Base-by-base conservation (phyloP, 2,329 filamentous ascomycete species). In the Teratosphaeria viscida region DNA sequence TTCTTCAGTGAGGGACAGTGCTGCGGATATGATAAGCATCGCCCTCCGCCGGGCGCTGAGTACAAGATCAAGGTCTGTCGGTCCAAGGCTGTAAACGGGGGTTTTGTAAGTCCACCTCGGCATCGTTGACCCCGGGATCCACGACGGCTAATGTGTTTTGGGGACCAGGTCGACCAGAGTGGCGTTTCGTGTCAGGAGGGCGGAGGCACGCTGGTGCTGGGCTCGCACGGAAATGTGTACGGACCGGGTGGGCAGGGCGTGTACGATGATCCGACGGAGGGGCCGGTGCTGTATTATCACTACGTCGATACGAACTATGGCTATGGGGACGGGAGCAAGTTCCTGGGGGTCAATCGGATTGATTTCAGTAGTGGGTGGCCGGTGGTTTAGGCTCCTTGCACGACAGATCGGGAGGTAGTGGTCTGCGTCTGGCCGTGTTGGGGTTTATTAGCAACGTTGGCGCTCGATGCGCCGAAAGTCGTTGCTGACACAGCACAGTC, bases 41-140 rank as follows among this genome's bases (percentile, higher is more conserved):
- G 69, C 59, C 83, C 85, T 0, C 78, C 82, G 0, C 55, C 75
- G 0, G 85, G 85, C 3, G 73, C 75, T n/a, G 85, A 87, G 71
- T 88, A 88, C 71, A 82, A 81, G 68, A 84, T 88, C 68, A 81
- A 80, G 66, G 83, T 86, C 29, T 88, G 85, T 73, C 75, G 84
- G n/a, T 82, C 80, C 3, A 75, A 71, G 1, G 76, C 72, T 6
- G 76, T 79, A 4, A 81, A 75, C 0, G 77, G 82, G 0, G 75
- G 74, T 1, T 89, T 84, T 66, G 81, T 70, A 60, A 60, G 68
- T 66, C 6, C 11, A 8, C 32, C 27, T 23, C 26, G 11, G 10
- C 14, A n/a, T 23, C 6, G 8, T 27, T 14, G 8, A n/a, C 23
- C 16, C 29, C 27, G 54, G 23, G 23, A 23, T 23, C 23, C 23